These are phyloP conservation scores for Chaetomium tenue DNA, from an alignment of 495 filamentous ascomycete species.

Conservation along the genomic window DNA sequence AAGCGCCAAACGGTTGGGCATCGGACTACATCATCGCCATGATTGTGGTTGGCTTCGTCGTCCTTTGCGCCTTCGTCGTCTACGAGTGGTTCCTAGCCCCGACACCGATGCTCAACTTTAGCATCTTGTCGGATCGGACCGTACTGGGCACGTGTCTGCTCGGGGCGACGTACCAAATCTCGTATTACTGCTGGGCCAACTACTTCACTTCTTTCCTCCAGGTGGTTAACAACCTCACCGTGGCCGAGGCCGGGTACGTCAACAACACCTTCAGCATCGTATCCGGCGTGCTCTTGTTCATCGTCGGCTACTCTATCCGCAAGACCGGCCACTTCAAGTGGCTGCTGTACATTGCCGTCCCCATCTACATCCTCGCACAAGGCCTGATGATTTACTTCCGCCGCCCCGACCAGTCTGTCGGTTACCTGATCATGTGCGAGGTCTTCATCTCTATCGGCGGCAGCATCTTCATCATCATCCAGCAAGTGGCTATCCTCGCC, in stretches of 20 bases:
- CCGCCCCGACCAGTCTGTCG: slow-evolving; percentile 50
- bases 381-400: slow-evolving; percentile 77
- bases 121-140: slow-evolving; percentile 58
- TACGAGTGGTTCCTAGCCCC: slow-evolving; percentile 56
- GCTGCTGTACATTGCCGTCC: slow-evolving; percentile 55
- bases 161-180: slow-evolving; percentile 51
- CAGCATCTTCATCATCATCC: slow-evolving; percentile 54
- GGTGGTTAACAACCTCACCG: slow-evolving; percentile 55
- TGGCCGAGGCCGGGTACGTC: slow-evolving; percentile 52
- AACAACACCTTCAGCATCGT: slow-evolving; percentile 45
- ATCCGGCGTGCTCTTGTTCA: slow-evolving; percentile 54
- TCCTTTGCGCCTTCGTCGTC: slow-evolving; percentile 54
- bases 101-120: slow-evolving; percentile 55
- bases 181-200: slow-evolving; percentile 57
- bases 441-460: slow-evolving; percentile 74
- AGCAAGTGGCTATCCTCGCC: slow-evolving; percentile 65
- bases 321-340: slow-evolving; percentile 59
- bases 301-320: slow-evolving; percentile 60
- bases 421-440: slow-evolving; percentile 70
- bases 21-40: slow-evolving; percentile 55
- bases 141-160: slow-evolving; percentile 58
- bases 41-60: slow-evolving; percentile 54
- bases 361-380: slow-evolving; percentile 57
- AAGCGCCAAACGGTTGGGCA: slow-evolving; percentile 48
- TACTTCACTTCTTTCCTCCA: slow-evolving; percentile 60